These are phyloP conservation scores for Tetrahymena elliotti DNA, from an alignment of 73 alveolate species.

Conservation along the genomic window DNA sequence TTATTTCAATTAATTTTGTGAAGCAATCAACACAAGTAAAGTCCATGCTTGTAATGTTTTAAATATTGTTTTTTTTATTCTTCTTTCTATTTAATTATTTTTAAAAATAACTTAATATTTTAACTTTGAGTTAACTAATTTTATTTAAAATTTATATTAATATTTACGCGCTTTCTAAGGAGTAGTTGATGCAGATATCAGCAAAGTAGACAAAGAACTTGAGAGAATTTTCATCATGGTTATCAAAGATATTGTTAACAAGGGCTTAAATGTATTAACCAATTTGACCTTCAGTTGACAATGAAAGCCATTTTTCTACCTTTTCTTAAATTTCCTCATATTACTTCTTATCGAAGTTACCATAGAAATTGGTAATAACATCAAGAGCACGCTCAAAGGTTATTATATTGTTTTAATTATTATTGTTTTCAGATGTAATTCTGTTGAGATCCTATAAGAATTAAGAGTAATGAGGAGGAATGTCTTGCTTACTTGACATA, in stretches of 20 bases:
- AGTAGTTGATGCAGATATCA: constrained; percentile 15
- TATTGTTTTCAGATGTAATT: not conserved
- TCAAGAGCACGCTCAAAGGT: constrained; percentile 7
- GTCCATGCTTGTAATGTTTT: constrained; percentile 39
- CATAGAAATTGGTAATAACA: constrained; percentile 8
- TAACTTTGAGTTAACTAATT: constrained; percentile 11
- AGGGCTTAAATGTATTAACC: not conserved
- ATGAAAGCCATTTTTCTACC: constrained; percentile 6
- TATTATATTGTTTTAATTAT: not conserved
- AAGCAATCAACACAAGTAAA: constrained; percentile 68
- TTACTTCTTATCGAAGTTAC: constrained; percentile 1
- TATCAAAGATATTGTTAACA: not conserved
- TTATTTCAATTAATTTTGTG: constrained; percentile 50
- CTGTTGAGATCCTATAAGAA: constrained; percentile 4
- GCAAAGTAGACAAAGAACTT: constrained; percentile 22
- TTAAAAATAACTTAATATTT: constrained; percentile 43
- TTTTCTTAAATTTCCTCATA: not conserved
- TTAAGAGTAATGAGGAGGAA: not conserved
- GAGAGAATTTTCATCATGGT: not conserved
- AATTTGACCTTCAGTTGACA: constrained; percentile 3
- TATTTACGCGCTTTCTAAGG: not conserved
- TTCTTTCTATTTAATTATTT: constrained; percentile 33
- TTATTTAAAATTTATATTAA: not conserved
- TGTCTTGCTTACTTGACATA: not conserved
- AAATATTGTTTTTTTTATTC: constrained; percentile 39